These are phyloP conservation scores for Apodospora peruviana DNA, from an alignment of 495 filamentous ascomycete species.

Conservation along the genomic window DNA sequence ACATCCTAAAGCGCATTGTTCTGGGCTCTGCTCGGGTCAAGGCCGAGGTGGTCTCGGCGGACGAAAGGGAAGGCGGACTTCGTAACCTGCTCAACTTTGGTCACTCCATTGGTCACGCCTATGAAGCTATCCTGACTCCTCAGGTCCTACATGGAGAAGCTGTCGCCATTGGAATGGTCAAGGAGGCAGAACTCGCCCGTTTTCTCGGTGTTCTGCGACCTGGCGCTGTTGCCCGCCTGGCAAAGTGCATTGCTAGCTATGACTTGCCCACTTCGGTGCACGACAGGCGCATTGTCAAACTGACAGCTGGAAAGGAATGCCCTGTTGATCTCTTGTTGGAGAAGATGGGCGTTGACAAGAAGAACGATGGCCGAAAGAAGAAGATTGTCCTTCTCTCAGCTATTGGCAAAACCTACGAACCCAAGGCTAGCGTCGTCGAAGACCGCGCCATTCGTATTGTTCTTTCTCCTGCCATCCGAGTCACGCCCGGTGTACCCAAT, in stretches of 20 bases:
- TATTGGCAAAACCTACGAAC: conserved; percentile 84
- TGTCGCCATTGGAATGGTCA: conserved; percentile 97
- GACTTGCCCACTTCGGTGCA: conserved; percentile 81
- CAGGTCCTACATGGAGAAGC: conserved; percentile 94
- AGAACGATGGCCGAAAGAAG: conserved; percentile 93
- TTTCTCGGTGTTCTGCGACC: conserved; percentile 84
- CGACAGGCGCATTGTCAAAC: conserved; percentile 76
- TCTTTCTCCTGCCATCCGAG: conserved; percentile 71
- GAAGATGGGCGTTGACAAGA: conserved; percentile 98
- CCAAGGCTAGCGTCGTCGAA: conserved; percentile 77
- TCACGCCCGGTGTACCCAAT: conserved; percentile 62
- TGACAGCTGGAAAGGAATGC: conserved; percentile 83
- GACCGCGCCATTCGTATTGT: conserved; percentile 82
- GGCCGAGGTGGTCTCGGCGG: conserved; percentile 84
- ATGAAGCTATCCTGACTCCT: conserved; percentile 90
- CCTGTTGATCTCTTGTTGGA: conserved; percentile 81
- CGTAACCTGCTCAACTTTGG: conserved; percentile 96
- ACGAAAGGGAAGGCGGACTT: conserved; percentile 91
- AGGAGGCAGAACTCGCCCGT: conserved; percentile 88
- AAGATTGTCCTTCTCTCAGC: conserved; percentile 92
- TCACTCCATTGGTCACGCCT: conserved; percentile 96
- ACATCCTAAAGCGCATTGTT: conserved; percentile 79
- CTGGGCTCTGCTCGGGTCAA: conserved; percentile 86
- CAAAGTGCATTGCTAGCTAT: conserved; percentile 91
- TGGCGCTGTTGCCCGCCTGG: conserved; percentile 80